Conservation (phyloP, 2,329 filamentous ascomycete species). For the Dothistroma septosporum region DNA sequence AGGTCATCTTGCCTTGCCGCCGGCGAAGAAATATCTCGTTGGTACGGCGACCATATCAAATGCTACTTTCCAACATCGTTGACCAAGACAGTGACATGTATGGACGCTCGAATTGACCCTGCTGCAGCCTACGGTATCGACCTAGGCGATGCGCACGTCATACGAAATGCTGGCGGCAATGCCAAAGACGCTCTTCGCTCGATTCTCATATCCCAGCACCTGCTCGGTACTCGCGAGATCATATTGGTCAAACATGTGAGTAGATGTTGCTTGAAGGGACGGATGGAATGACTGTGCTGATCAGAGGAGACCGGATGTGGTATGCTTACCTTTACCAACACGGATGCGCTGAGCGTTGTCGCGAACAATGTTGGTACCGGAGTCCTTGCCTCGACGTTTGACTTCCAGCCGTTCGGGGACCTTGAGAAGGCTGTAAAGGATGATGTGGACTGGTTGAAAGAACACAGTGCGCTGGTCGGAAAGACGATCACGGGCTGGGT, state of each 20-base stretch:
- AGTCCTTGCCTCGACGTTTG: slow-evolving; percentile 18
- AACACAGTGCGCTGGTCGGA: slow-evolving; percentile 56
- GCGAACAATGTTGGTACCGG: slow-evolving; percentile 46
- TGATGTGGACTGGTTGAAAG: slow-evolving; percentile 62
- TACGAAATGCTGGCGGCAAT: slow-evolving; percentile 57
- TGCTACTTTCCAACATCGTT: neutral
- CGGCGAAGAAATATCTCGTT: slow-evolving; percentile 64
- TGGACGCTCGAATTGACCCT: slow-evolving; percentile 72
- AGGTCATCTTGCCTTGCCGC: slow-evolving; percentile 63
- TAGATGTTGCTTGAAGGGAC: neutral
- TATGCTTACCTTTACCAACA: slow-evolving; percentile 65
- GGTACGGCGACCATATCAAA: slow-evolving; percentile 41
- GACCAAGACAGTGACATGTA: slow-evolving; percentile 61
- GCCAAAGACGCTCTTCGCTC: slow-evolving; percentile 67
- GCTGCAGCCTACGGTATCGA: slow-evolving; percentile 64
- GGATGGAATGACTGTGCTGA: neutral
- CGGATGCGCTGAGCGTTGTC: slow-evolving; percentile 53
- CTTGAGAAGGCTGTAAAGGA: slow-evolving; percentile 61
- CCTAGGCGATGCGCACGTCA: slow-evolving; percentile 70
- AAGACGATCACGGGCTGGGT: slow-evolving; percentile 68
- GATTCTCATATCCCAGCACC: slow-evolving; percentile 72
- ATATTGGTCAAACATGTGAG: slow-evolving; percentile 57
- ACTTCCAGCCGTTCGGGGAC: slow-evolving; percentile 65
- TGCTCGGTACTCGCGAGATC: slow-evolving; percentile 72
- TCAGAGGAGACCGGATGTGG: slow-evolving; percentile 61